Percentiles rank a stretch among this genome's conserved stretches.
phyloP scores from a whole-genome alignment of 345 rosid genomes.

The Melaleuca quinquenervia region DNA sequence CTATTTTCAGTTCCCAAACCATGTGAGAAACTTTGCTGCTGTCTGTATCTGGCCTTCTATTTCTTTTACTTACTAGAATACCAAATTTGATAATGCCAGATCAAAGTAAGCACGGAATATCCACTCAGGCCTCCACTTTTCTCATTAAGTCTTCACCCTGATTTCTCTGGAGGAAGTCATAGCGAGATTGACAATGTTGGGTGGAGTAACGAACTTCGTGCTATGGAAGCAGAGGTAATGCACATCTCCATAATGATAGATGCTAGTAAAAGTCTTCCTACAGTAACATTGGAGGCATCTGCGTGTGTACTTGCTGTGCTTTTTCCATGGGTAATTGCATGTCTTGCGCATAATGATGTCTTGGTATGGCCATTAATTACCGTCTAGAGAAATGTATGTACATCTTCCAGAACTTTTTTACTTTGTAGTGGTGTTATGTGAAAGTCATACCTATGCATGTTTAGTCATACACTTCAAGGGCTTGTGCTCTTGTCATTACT shows the following conservation, averaged over 20 bases:
- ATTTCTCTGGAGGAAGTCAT: constrained; percentile 16
- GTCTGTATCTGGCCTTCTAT: background rate
- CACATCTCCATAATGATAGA: background rate
- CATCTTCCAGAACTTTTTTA: background rate
- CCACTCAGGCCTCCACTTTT: constrained; percentile 85
- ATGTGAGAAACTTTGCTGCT: background rate
- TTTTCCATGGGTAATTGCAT: background rate
- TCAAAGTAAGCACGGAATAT: constrained; percentile 71
- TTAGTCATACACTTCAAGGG: background rate
- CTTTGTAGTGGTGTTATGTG: background rate
- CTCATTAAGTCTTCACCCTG: constrained; percentile 31
- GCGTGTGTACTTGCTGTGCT: background rate
- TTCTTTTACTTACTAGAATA: background rate
- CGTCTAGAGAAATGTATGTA: background rate
- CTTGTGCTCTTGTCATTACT: background rate
- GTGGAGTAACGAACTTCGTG: constrained; percentile 66
- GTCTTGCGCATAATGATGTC: background rate
- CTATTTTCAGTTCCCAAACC: background rate
- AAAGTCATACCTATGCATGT: background rate
- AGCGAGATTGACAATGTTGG: constrained; percentile 16
- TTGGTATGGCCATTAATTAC: background rate
- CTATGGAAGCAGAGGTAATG: constrained; percentile 87
- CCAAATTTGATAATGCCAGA: constrained; percentile 30
- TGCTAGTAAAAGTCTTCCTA: background rate
- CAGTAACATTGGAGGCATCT: background rate